These are phyloP conservation scores for Ziziphus jujuba DNA, from an alignment of 306 rosid species.

Conservation along the genomic window DNA sequence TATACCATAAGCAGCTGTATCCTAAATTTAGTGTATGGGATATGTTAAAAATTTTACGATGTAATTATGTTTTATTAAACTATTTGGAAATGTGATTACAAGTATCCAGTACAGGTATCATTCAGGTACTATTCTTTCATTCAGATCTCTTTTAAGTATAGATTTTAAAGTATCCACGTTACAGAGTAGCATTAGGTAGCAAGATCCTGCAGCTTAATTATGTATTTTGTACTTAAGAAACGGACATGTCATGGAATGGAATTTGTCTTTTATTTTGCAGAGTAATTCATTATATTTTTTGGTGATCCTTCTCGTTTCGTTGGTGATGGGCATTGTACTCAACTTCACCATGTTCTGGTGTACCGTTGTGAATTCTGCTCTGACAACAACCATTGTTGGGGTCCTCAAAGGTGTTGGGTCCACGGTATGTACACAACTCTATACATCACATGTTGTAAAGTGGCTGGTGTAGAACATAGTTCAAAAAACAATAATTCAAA, in stretches of 20 bases:
- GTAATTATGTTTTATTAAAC: too few species aligned
- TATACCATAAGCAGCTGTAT: too few species aligned
- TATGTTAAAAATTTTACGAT: too few species aligned
- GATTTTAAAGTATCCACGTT: too few species aligned
- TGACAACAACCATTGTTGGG: constrained; percentile 92
- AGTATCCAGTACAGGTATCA: not conserved
- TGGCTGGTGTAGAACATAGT: constrained; percentile 19
- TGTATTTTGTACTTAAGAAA: not conserved
- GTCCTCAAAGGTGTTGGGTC: constrained; percentile 99
- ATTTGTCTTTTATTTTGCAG: constrained; percentile 46
- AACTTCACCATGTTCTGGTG: constrained; percentile 98
- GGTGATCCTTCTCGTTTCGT: constrained; percentile 67
- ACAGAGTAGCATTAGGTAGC: not conserved
- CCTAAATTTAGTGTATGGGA: too few species aligned
- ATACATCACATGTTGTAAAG: not conserved
- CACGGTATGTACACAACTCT: constrained; percentile 51
- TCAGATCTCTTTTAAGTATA: not conserved
- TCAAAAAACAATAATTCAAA: constrained; percentile 7
- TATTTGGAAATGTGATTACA: too few species aligned
- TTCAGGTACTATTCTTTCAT: not conserved
- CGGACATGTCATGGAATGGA: not conserved
- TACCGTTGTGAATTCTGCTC: constrained; percentile 90
- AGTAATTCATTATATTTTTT: constrained; percentile 76
- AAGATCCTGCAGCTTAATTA: not conserved
- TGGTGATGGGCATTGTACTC: constrained; percentile 91